A percentile compares a stretch with the other conserved stretches of the same genome.
Evolutionary conservation across 805 yeast genomes (phyloP).

Genomic region (Myxozyma monticola): DNA sequence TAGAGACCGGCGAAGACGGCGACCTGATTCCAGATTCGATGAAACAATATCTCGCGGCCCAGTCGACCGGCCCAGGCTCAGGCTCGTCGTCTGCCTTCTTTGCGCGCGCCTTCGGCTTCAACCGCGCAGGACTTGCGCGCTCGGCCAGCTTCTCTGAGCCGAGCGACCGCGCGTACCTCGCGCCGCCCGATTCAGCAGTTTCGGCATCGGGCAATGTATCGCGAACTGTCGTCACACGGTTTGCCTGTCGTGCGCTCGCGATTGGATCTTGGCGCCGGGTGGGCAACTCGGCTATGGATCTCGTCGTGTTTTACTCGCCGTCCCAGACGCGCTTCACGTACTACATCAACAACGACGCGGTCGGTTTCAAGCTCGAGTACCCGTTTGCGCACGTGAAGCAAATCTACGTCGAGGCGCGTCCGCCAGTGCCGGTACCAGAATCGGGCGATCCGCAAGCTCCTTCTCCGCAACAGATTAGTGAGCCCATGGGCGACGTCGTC

Average conservation of each 20-base stretch:
- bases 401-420: slow-evolving; percentile 25
- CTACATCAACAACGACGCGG: slow-evolving; percentile 25
- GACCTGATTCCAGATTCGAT: slow-evolving; percentile 29
- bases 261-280: slow-evolving; percentile 30
- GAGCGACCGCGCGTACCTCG: slow-evolving; percentile 5
- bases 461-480: neutral
- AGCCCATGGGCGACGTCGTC: slow-evolving; percentile 19
- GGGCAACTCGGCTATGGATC: slow-evolving; percentile 21
- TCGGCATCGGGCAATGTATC: neutral
- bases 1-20: slow-evolving; percentile 28
- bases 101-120: slow-evolving; percentile 24
- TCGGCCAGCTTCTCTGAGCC: slow-evolving; percentile 20
- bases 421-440: neutral
- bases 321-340: slow-evolving; percentile 18
- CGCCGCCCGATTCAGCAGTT: neutral
- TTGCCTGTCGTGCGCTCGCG: slow-evolving; percentile 20
- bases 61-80: slow-evolving; percentile 20
- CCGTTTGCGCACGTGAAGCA: slow-evolving; percentile 20
- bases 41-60: slow-evolving; percentile 26
- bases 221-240: slow-evolving; percentile 9
- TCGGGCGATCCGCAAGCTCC: neutral
- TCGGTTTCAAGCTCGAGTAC: slow-evolving; percentile 28
- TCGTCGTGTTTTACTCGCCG: slow-evolving; percentile 24
- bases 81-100: slow-evolving; percentile 18
- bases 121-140: slow-evolving; percentile 11